Conservation (phyloP, 2,329 filamentous ascomycete genomes). For the Aspergillus bombycis region DNA sequence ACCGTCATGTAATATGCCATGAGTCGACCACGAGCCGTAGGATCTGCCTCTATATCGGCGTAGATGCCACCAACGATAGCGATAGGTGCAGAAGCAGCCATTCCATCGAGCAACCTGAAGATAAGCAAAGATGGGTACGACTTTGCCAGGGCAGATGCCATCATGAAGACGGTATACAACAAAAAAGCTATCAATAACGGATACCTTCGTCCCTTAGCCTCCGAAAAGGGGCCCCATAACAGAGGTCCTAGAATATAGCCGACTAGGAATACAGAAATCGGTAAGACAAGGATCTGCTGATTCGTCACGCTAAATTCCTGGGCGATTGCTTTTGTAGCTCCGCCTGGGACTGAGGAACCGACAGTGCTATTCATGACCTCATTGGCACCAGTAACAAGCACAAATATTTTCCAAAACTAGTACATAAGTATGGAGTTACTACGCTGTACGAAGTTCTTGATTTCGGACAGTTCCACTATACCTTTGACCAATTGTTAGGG, state of each 20-base stretch:
- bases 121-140: constrained; percentile 46
- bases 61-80: constrained; percentile 51
- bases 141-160: constrained; percentile 48
- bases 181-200: constrained; percentile 56
- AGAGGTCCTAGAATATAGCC: constrained; percentile 49
- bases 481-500: constrained; percentile 39
- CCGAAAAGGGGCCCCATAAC: constrained; percentile 48
- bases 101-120: constrained; percentile 51
- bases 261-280: constrained; percentile 45
- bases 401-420: constrained; percentile 32
- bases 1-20: constrained; percentile 50
- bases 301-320: constrained; percentile 38
- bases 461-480: constrained; percentile 15
- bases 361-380: constrained; percentile 47
- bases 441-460: not conserved
- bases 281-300: constrained; percentile 39
- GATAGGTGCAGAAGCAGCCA: constrained; percentile 49
- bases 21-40: constrained; percentile 44
- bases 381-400: constrained; percentile 41
- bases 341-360: constrained; percentile 44
- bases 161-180: constrained; percentile 46
- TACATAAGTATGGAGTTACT: not conserved
- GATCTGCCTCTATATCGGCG: constrained; percentile 52
- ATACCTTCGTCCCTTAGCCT: constrained; percentile 45
- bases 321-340: constrained; percentile 42